phyloP scores from a whole-genome alignment of 2,329 filamentous ascomycete genomes.

The Cercospora sp. region DNA sequence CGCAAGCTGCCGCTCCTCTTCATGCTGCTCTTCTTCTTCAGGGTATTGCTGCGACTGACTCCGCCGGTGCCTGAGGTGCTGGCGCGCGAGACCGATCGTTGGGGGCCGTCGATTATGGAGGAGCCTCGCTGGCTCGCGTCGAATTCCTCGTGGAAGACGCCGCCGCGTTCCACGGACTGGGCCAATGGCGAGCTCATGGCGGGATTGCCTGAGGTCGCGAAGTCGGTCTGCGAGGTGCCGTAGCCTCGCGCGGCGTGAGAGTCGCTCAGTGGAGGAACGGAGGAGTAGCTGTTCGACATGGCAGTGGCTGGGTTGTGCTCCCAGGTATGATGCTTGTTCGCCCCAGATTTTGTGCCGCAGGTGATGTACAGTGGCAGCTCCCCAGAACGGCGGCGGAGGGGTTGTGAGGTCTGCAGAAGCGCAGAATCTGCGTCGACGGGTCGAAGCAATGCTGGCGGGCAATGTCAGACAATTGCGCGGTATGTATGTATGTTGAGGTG shows the following conservation, averaged over 20 bases:
- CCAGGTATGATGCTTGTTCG: background rate
- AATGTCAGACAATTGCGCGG: background rate
- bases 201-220: slow-evolving; percentile 39
- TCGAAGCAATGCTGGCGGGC: background rate
- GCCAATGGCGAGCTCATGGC: slow-evolving; percentile 40
- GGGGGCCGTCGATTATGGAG: slow-evolving; percentile 60
- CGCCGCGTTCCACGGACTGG: slow-evolving; percentile 38
- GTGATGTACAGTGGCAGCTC: background rate
- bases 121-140: slow-evolving; percentile 67
- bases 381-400: background rate
- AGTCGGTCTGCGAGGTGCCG: slow-evolving; percentile 37
- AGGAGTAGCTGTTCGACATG: slow-evolving; percentile 5
- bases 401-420: background rate
- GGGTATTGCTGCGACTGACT: slow-evolving; percentile 66
- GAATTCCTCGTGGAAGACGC: slow-evolving; percentile 57
- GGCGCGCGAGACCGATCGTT: slow-evolving; percentile 60
- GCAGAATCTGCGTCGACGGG: background rate
- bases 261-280: slow-evolving; percentile 6
- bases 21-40: slow-evolving; percentile 85
- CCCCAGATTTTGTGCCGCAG: background rate
- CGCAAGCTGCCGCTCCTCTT: slow-evolving; percentile 72
- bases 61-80: slow-evolving; percentile 47
- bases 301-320: background rate
- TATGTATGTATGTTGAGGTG: background rate
- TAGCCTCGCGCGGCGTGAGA: slow-evolving; percentile 10